Base-by-base conservation (phyloP, 2,329 filamentous ascomycete species). In the Aspergillus novoparasiticus region DNA sequence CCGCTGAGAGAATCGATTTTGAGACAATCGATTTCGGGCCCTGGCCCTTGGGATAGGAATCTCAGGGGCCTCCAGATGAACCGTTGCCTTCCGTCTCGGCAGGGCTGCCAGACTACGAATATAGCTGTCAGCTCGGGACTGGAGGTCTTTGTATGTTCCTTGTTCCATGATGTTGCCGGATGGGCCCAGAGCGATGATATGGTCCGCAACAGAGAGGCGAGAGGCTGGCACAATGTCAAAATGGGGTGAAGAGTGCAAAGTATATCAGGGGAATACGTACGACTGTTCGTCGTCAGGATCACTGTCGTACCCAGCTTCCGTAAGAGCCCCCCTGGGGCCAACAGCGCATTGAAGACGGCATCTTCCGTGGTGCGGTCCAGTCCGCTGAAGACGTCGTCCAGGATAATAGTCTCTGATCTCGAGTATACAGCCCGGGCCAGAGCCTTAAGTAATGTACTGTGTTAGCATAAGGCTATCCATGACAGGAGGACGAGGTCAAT, bases 141-240 rank as follows among this genome's bases (percentile, higher is more conserved):
- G 46, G 23, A 50, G 23, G 1, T 50, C 46, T 50, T 50, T 30
- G 46, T 28, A 50, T 30, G 46, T 50, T 50, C 46, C 46, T 30
- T 50, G 46, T 50, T 50, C 46, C 23, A 50, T 26, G 6, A 50
- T 50, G 23, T 21, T 50, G 12, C 46, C 46, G 5, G 46, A 50
- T 28, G 46, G 12, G 6, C 23, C 26, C 12, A 87, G 76, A 0
- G 79, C 81, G 45, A 86, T 79, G 9, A 86, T 80, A 39, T 83
- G 79, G 51, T 84, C 78, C 2, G 82, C 80, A 0, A 73, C 76
- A 6, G 68, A 60, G 6, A 50, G 46, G 14, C 46, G 46, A 16
- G 46, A 30, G 46, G 46, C 46, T 50, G 16, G 8, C 3, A 19
- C 26, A 30, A 12, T 2, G 23, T 50, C 10, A 50, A 23, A 19